Conservation (phyloP, 768 basidiomycete species). For the Rickenella mellea region DNA sequence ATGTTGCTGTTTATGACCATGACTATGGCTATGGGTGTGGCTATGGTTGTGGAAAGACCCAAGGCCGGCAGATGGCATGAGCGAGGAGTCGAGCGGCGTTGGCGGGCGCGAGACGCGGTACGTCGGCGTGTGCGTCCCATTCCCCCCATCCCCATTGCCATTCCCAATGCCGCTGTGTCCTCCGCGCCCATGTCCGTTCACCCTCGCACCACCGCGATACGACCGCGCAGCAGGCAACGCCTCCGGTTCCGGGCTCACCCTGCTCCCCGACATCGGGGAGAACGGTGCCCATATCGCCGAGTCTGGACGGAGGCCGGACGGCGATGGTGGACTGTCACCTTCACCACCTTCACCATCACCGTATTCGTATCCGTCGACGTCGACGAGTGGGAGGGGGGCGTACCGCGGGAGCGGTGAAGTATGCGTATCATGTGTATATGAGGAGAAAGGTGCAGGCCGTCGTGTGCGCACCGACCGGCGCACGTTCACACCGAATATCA, state of each 20-base stretch:
- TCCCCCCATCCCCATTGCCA: not conserved
- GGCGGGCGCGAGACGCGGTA: no score
- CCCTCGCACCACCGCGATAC: not conserved
- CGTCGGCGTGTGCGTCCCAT: no score
- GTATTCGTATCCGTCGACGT: no score
- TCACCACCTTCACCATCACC: not conserved
- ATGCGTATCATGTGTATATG: no score
- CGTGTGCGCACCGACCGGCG: conserved; percentile 8
- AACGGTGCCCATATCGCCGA: not conserved
- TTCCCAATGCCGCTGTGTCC: not conserved
- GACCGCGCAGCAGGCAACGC: not conserved
- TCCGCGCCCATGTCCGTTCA: not conserved
- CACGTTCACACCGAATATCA: conserved; percentile 37
- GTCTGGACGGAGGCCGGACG: not conserved
- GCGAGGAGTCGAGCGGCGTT: not conserved
- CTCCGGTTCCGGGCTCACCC: not conserved
- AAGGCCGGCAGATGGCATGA: not conserved
- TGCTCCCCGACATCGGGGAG: not conserved
- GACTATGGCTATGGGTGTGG: not conserved
- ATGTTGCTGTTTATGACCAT: no score
- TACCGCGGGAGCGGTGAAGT: no score
- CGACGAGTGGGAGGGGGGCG: no score
- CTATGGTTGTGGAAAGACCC: not conserved
- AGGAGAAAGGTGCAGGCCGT: not conserved
- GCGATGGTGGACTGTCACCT: not conserved